Base-by-base conservation (phyloP, 305 asterid species). In the Fraxinus latifolia region DNA sequence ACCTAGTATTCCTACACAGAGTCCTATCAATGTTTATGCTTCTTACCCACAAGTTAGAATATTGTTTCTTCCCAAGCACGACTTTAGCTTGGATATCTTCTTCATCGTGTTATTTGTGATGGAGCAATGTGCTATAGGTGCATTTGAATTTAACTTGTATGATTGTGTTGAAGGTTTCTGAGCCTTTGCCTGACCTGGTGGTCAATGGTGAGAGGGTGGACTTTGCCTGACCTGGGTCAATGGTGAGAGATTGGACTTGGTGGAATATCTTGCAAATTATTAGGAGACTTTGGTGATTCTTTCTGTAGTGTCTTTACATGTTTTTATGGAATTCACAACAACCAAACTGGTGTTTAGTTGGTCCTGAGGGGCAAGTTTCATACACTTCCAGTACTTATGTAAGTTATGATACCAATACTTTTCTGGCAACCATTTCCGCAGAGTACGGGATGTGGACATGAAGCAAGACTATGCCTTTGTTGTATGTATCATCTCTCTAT, bases 151-250 rank as follows among this genome's bases (percentile, higher is more conserved):
- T 88, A 89, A 89, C 89, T 85, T 84, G 88, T 88, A 92, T 89
- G 86, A 87, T 90, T 87, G 88, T 90, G 86, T 87, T 92, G 97
- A 92, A 91, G 95, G 97, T 90, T 88, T 87, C 84, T 87, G 89
- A 90, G 89, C 89, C 85, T 86, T 86, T 87, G 87, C 89, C 89
- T 85, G 82, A 85, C 88, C 85, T 77, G 91, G 93, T 84, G 92
- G 92, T 89, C 89, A 85, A 53, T 90, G 92, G 89, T 88, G 91
- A 80, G 91, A 85, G 89, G 89, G 82, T 82, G 77, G 68, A 70
- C 82, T 74, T 85, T 88, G 87, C 91, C 93, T 85, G 82, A 85
- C 88, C 88, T 73, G 91, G 90, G 84, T 53, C 65, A 53, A 53
- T 50, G 65, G 65, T 53, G 65, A 53, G 65, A 53, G 8, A 89